phyloP scores from a whole-genome alignment of 1,139 yeast species.

The Tardiomyces digboiensis region DNA sequence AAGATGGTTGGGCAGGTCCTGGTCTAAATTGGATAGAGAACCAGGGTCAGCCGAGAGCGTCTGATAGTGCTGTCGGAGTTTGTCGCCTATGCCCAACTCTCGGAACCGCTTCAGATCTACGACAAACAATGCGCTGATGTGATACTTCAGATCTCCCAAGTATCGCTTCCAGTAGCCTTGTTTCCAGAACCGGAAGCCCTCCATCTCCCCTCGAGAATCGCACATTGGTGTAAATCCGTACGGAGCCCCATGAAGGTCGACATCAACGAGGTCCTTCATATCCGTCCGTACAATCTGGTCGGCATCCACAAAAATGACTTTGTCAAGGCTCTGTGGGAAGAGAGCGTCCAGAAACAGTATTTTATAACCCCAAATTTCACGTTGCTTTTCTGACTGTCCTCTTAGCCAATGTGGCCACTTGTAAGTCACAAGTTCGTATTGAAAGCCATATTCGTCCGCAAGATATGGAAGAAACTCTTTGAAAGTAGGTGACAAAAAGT shows the following conservation, averaged over 20 bases:
- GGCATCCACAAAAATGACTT: slow-evolving; percentile 79
- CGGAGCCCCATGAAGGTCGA: slow-evolving; percentile 68
- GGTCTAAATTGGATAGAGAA: slow-evolving; percentile 79
- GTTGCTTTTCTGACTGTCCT: slow-evolving; percentile 62
- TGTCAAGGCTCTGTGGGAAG: slow-evolving; percentile 68
- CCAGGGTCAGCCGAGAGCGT: slow-evolving; percentile 66
- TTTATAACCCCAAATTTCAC: slow-evolving; percentile 85
- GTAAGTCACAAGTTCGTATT: slow-evolving; percentile 66
- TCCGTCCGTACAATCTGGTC: slow-evolving; percentile 74
- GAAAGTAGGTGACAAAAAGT: slow-evolving; percentile 64
- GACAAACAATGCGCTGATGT: slow-evolving; percentile 77
- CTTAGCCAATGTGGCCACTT: slow-evolving; percentile 93
- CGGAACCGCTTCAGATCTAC: slow-evolving; percentile 67
- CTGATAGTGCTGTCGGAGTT: slow-evolving; percentile 80
- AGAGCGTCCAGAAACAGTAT: slow-evolving; percentile 77
- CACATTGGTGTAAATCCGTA: slow-evolving; percentile 89
- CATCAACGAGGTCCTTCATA: slow-evolving; percentile 51
- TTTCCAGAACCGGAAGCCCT: slow-evolving; percentile 88
- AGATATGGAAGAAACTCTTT: slow-evolving; percentile 50
- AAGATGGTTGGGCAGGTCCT: slow-evolving; percentile 82
- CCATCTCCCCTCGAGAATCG: slow-evolving; percentile 71
- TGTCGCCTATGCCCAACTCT: slow-evolving; percentile 62
- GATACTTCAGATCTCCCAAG: slow-evolving; percentile 55
- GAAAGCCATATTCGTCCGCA: slow-evolving; percentile 47
- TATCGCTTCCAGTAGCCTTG: slow-evolving; percentile 80